Base-by-base conservation (phyloP, 1,284 basidiomycete species). In the Tremellales sp. region DNA sequence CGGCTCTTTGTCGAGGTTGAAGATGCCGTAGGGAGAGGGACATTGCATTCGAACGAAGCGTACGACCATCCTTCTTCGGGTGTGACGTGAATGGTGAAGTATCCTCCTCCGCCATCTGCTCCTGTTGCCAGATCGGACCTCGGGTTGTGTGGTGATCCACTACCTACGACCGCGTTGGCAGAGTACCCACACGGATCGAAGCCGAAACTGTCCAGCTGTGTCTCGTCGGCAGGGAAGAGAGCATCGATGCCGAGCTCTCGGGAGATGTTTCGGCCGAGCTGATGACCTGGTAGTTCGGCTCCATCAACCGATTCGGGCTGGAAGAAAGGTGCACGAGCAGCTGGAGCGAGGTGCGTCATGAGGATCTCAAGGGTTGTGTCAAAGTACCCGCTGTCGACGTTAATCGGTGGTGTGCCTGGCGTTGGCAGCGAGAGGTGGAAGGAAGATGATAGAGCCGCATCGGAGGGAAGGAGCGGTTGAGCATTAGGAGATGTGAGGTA, bases 321-420 rank as follows among this genome's bases (percentile, higher is more conserved):
- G 72, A 86, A 87, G 80, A 98, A 98, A 1, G 84, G 82, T 13
- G 78, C 76, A 52, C 90, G 83, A 12, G 87, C 86, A 29, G 78
- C 73, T 3, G 85, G 81, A 3, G 85, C 82, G n/a, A 99, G 82
- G 63, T 90, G 83, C 44, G 91, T 91, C 96, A 99, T 99, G 66
- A 98, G 83, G 65, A 98, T 94, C 75, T 99, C 96, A 65, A 99
- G 87, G 42, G 96, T 98, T 70, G 87, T 93, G 75, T 98, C 96
- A 54, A 71, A 72, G 47, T 67, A 65, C 19, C 40, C 53, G 13
- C 48, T 43, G 29, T 59, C 46, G 41, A 46, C 36, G 37, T 40
- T 19, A 39, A 40, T 46, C 26, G 40, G 48, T 21, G 37, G 40
- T 35, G 40, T 41, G 15, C 41, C 42, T 17, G 40, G 60, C 35